Evolutionary conservation across 1,139 yeast genomes (phyloP), one percentile per base, ranked within the genome.

Genomic region (Schwanniomyces etchellsii): DNA sequence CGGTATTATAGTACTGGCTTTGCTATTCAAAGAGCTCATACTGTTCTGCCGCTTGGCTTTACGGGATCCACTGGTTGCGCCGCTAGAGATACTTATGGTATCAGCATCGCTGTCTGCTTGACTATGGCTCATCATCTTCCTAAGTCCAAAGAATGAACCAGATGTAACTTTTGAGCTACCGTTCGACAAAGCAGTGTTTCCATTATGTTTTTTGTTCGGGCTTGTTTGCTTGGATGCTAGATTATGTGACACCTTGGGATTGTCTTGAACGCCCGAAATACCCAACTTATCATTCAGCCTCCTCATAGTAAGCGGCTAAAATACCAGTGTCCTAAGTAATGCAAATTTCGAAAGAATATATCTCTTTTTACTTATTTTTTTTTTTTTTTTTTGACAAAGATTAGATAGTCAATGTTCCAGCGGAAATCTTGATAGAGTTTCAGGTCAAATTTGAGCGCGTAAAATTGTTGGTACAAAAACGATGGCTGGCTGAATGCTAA

Each of bases 1-100:
- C 20, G 68, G 64, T 5, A 59, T 48, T 11, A 59, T 56, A 29
- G 15, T 16, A 20, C 31, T 65, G 76, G 95, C 55, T 95, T 86
- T 60, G 77, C 95, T 22, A 73, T 85, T 13, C 39, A 25, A 39
- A 32, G 38, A 31, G 29, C 33, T 42, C 37, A 18, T 18, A 16
- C 29, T 32, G 14, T 28, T 28, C 22, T 28, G 31, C 12, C 33
- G 11, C 18, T 27, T 30, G 14, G 14, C 20, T 5, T 16, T 32
- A 20, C 17, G n/a, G 14, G 22, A 25, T n/a, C 15, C 13, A 13
- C 31, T 29, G 29, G 55, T 47, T 7, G 54, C 52, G 3, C 53
- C 49, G 31, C 60, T 52, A 23, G 44, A 29, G 15, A 57, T 57
- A 34, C 64, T 58, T 14, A 57, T 58, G 3, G 60, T 45, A 34